phyloP scores from a whole-genome alignment of 352 stramenopile genomes.

The Pythium scleroteichum region DNA sequence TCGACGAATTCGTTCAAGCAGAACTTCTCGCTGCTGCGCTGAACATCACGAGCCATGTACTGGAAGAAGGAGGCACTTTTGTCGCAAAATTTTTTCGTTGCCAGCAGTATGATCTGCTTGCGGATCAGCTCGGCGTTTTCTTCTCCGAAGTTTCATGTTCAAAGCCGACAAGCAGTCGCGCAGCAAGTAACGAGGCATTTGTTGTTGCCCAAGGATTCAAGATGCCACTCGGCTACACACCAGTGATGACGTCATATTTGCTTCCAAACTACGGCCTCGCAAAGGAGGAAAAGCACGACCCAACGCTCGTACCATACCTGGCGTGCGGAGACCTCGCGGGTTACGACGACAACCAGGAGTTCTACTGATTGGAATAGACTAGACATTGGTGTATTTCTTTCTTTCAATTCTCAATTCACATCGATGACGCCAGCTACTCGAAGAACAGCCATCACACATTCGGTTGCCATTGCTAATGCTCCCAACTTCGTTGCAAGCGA shows the following conservation, averaged over 20 bases:
- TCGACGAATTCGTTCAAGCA: conserved; percentile 98
- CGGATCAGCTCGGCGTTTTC: conserved; percentile 95
- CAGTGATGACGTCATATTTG: conserved; percentile 87
- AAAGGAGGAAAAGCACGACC: conserved; percentile 48
- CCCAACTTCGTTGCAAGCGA: conserved; percentile 44
- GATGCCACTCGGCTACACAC: conserved; percentile 72
- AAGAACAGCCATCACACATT: conserved; percentile 42
- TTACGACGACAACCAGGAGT: conserved; percentile 79
- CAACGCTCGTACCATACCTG: conserved; percentile 88
- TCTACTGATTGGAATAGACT: conserved; percentile 38
- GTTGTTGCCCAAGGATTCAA: conserved; percentile 96
- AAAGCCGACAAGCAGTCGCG: conserved; percentile 97
- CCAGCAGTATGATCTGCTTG: conserved; percentile 95
- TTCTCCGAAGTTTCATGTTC: conserved; percentile 95
- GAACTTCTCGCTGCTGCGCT: conserved; percentile 97
- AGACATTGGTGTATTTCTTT: conserved; percentile 4
- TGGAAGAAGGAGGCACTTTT: conserved; percentile 94
- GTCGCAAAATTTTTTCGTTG: conserved; percentile 99
- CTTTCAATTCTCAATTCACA: neutral
- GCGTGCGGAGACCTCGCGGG: conserved; percentile 92
- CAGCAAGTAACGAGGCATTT: conserved; percentile 96
- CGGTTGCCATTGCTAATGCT: conserved; percentile 41
- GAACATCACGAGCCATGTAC: conserved; percentile 97
- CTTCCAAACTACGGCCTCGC: conserved; percentile 63
- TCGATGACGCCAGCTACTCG: conserved; percentile 43